These are phyloP conservation scores for Exobasidium rhododendri DNA, from an alignment of 1,284 basidiomycete genomes.

Conservation along the genomic window DNA sequence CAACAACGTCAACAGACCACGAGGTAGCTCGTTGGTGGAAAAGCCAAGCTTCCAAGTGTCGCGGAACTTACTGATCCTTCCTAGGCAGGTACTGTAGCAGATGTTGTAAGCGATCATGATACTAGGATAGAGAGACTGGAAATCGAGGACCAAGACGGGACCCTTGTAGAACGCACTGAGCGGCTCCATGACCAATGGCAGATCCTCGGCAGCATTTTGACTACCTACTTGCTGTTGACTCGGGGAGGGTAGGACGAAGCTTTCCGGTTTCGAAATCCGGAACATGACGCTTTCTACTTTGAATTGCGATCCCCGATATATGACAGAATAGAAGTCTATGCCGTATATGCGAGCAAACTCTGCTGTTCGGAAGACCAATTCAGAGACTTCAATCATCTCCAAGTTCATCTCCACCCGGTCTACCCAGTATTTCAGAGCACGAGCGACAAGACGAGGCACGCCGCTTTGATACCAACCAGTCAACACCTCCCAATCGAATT, in stretches of 20 bases:
- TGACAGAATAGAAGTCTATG: slow-evolving; percentile 92
- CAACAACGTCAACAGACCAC: slow-evolving; percentile 19
- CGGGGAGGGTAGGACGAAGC: slow-evolving; percentile 54
- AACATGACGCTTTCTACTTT: slow-evolving; percentile 99
- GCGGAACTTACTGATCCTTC: slow-evolving; percentile 76
- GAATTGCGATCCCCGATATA: slow-evolving; percentile 91
- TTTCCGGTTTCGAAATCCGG: slow-evolving; percentile 94
- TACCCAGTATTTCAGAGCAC: slow-evolving; percentile 36
- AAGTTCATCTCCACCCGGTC: slow-evolving; percentile 35
- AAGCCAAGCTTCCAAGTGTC: slow-evolving; percentile 77
- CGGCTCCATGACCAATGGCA: slow-evolving; percentile 92
- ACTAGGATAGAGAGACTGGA: slow-evolving; percentile 91
- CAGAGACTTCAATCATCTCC: slow-evolving; percentile 44
- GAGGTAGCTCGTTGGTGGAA: slow-evolving; percentile 6
- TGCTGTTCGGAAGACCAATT: slow-evolving; percentile 48
- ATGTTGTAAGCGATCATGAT: slow-evolving; percentile 95
- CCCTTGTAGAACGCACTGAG: slow-evolving; percentile 86
- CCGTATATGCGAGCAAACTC: slow-evolving; percentile 96
- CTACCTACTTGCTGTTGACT: slow-evolving; percentile 56
- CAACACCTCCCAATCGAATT: slow-evolving; percentile 68
- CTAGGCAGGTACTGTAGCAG: slow-evolving; percentile 75
- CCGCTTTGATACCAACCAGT: slow-evolving; percentile 66
- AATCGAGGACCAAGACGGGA: slow-evolving; percentile 87
- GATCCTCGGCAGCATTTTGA: slow-evolving; percentile 92
- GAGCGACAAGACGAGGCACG: slow-evolving; percentile 18